Percentiles rank a stretch among this genome's conserved stretches.
phyloP scores from a whole-genome alignment of 306 rosid genomes.

The Cucumis cinereus region DNA sequence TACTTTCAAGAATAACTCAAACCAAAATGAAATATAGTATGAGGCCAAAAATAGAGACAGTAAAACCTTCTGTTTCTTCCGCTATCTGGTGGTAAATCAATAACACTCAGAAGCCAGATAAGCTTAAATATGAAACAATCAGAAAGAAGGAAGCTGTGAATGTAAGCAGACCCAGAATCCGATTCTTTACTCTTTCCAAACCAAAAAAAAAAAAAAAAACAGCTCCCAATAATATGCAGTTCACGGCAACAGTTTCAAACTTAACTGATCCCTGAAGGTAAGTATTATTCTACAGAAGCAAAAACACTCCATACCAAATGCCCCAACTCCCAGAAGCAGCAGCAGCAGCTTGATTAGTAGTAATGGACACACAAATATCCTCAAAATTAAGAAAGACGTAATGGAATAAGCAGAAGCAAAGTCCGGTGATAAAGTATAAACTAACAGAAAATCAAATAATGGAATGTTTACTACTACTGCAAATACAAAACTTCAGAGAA shows the following conservation, averaged over 20 bases:
- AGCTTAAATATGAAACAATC: not conserved
- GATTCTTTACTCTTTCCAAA: slow-evolving; percentile 1
- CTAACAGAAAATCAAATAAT: not conserved
- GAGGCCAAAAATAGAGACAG: too few relatives aligned
- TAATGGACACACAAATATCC: not conserved
- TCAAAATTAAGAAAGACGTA: not conserved
- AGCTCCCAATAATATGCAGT: not conserved
- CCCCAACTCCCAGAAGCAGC: not conserved
- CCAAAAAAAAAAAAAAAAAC: not conserved
- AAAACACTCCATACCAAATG: not conserved
- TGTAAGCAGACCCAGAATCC: not conserved
- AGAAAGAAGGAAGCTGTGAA: not conserved
- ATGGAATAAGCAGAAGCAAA: not conserved
- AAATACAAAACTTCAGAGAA: not conserved
- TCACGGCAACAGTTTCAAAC: not conserved
- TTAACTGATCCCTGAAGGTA: not conserved
- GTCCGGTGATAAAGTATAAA: not conserved
- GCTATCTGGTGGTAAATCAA: not conserved
- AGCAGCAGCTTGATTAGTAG: not conserved
- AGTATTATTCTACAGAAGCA: slow-evolving; percentile 1
- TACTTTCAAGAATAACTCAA: not conserved
- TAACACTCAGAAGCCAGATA: not conserved
- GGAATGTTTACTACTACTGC: not conserved
- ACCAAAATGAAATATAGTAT: not conserved
- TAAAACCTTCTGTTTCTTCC: too few relatives aligned